Evolutionary conservation across 2,329 filamentous ascomycete species (phyloP), one percentile per base, ranked within the genome.

Genomic region (Colletotrichum tabaci): DNA sequence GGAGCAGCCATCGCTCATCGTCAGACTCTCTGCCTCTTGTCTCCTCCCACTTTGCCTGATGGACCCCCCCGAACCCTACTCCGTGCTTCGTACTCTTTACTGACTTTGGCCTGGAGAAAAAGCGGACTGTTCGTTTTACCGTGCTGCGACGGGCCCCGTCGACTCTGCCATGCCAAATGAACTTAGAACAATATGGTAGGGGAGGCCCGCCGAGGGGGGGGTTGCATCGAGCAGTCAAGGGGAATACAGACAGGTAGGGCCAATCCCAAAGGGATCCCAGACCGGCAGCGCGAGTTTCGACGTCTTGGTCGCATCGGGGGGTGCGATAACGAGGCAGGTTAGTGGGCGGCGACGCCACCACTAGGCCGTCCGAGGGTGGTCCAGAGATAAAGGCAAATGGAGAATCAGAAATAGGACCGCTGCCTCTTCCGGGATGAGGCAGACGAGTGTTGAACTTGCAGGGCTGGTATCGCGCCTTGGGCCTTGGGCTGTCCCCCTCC

Each of bases 241-340:
- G 23, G 16, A 52, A 38, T 26, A 26, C 26, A 26, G 26, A 26
- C 26, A 26, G 26, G 26, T 26, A 57, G 40, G 50, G 38, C 62
- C 56, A 58, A 53, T 46, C 40, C 40, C 60, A 65, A 68, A 53
- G 58, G 40, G 10, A 60, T 55, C 65, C 65, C 68, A 63, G 60
- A 53, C 40, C 52, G 60, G 53, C 58, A 71, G 65, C 58, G 58
- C 58, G 65, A 63, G 58, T 60, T 60, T 68, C 58, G 65, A 71
- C 58, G 65, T 61, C 15, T 67, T 68, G 65, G 58, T 63, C 52
- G 65, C 40, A 63, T 60, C 55, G 26, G 26, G 65, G 66, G 64
- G 53, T 71, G 68, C 65, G 68, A 71, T 68, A 68, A 71, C 65
- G 65, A 71, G 65, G 64, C 53, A n/a, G 38, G 58, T 42, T 71